phyloP scores from a whole-genome alignment of 176 grass and related monocot species.

The Hordeum vulgare region DNA sequence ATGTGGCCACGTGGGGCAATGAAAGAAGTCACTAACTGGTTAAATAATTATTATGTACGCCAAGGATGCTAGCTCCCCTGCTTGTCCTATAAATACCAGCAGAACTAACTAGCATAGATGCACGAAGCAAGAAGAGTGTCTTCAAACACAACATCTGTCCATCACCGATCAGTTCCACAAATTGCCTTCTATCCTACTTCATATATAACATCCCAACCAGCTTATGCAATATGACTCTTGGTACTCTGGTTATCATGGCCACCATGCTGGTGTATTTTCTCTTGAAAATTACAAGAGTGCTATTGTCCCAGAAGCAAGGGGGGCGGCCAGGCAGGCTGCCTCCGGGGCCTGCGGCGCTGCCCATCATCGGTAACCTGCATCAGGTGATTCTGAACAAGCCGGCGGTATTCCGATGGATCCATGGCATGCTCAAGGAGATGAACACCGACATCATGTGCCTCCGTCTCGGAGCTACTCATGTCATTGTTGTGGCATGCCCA shows the following conservation, averaged over 20 bases:
- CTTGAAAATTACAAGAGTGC: not conserved
- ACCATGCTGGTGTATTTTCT: not conserved
- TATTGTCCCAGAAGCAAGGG: not conserved
- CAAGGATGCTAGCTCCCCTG: not conserved
- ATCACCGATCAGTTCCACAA: not conserved
- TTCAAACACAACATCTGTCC: not conserved
- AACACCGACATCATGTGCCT: not conserved
- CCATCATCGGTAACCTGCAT: not conserved
- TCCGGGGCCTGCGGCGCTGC: not conserved
- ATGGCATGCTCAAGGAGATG: not conserved
- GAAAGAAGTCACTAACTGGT: too few species aligned
- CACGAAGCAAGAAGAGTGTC: not conserved
- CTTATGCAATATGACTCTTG: not conserved
- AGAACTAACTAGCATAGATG: not conserved
- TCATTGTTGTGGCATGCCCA: not conserved
- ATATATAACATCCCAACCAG: not conserved
- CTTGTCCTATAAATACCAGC: not conserved
- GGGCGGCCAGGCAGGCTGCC: not conserved
- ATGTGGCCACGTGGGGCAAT: too few species aligned
- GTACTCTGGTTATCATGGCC: not conserved
- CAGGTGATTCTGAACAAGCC: constrained; percentile 1
- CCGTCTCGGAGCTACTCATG: not conserved
- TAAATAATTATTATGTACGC: not conserved
- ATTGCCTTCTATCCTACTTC: not conserved
- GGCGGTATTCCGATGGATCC: not conserved